Conservation (phyloP, 345 rosid species). For the Citropsis articulata region DNA sequence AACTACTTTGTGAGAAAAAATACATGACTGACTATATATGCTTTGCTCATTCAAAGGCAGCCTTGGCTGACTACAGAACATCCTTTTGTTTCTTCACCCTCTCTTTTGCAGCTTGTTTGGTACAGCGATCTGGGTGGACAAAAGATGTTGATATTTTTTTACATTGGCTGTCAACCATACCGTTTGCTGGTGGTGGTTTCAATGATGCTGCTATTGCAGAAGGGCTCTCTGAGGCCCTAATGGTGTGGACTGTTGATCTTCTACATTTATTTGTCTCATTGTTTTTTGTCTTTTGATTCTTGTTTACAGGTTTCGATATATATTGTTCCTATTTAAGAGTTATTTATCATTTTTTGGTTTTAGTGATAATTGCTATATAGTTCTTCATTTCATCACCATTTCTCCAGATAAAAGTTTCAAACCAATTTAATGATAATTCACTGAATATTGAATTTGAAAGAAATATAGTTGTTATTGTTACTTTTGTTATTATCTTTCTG, state of each 20-base stretch:
- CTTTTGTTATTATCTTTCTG: background rate
- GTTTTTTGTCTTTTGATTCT: background rate
- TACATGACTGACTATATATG: background rate
- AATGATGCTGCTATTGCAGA: slow-evolving; percentile 94
- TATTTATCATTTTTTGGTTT: background rate
- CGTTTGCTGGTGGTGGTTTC: slow-evolving; percentile 92
- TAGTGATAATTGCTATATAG: background rate
- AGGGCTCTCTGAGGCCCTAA: slow-evolving; percentile 94
- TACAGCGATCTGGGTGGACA: slow-evolving; percentile 96
- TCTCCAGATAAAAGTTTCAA: background rate
- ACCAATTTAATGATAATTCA: background rate
- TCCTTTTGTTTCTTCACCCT: background rate
- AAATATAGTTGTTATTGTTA: background rate
- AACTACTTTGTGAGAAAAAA: background rate
- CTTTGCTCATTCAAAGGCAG: background rate
- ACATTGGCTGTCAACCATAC: slow-evolving; percentile 74
- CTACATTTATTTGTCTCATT: background rate
- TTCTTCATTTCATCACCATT: background rate
- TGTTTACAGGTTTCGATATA: background rate
- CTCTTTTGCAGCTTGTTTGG: slow-evolving; percentile 75
- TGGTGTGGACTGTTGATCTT: slow-evolving; percentile 46
- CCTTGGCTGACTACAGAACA: background rate
- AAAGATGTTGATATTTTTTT: slow-evolving; percentile 73
- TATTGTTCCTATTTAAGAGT: background rate
- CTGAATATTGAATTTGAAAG: background rate